Base-by-base conservation (phyloP, 306 rosid genomes). In the Vigna mungo region DNA sequence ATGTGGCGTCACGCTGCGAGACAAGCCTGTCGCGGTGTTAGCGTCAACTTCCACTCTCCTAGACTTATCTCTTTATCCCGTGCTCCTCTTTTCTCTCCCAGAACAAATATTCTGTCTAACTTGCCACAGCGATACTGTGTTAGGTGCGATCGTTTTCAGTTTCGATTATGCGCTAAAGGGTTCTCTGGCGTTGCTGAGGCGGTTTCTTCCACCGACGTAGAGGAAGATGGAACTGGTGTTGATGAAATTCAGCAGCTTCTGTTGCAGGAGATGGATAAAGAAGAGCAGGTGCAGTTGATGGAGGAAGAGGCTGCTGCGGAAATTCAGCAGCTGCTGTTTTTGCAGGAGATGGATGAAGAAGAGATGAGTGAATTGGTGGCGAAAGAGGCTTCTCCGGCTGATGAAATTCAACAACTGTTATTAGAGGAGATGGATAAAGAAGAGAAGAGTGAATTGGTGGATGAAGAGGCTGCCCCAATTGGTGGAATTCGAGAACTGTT, bases 101-200 rank as follows among this genome's bases (percentile, higher is more conserved):
- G 37, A 8, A 54, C 14, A 1, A 83, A 74, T 16, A 44, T 62
- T 78, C 49, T 66, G 20, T 64, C 48, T 68, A 25, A 17, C 67
- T 0, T 53, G 2, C 6, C 83, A 58, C 86, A 67, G 7, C 43
- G 43, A 27, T 78, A 51, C 75, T 53, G 14, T 41, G 3, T 27
- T 82, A 85, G 77, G 8, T 44, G 66, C 6, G 13, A 1, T 7
- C 1, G 25, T 3, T 46, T 48, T 3, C 55, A 1, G 17, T 71
- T 59, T 80, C 80, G 68, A 9, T 47, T 82, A 27, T 71, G 74
- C 6, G 79, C 77, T 51, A 88, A 65, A 87, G 93, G 91, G 25
- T 89, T 75, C 79, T 78, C 85, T 0, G 85, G 93, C 44, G 89
- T 89, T 46, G 97, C 96, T 0, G 99, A 92, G 87, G 85, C 85